Conservation (phyloP, 805 yeast species). For the Yarrowia bubula region DNA sequence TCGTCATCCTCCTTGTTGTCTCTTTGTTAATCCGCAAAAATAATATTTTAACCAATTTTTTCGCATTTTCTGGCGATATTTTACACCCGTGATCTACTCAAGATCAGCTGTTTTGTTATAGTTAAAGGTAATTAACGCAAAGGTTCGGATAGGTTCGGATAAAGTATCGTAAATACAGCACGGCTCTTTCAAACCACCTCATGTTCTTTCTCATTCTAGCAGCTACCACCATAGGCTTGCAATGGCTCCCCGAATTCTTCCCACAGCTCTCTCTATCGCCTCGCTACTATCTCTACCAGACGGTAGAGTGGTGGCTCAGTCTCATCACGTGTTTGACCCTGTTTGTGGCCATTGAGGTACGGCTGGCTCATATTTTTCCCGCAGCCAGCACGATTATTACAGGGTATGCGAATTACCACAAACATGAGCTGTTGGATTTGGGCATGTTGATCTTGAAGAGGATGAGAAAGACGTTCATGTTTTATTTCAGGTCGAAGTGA, state of each 20-base stretch:
- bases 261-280: background rate
- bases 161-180: background rate
- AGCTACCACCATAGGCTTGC: background rate
- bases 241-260: constrained; percentile 8
- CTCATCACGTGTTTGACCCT: background rate
- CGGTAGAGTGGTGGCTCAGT: constrained; percentile 16
- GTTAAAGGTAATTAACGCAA: background rate
- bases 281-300: background rate
- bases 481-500: background rate
- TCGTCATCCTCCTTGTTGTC: no score
- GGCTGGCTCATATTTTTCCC: constrained; percentile 9
- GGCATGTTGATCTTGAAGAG: background rate
- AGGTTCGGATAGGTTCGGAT: background rate
- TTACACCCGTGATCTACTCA: no score
- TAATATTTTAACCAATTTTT: no score
- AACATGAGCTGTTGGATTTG: background rate
- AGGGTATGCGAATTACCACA: constrained; percentile 13
- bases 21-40: no score
- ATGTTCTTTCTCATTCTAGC: background rate
- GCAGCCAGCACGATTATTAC: background rate
- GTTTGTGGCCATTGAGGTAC: background rate
- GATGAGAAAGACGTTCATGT: background rate
- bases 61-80: no score
- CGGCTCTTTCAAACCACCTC: background rate
- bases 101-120: background rate